Evolutionary conservation across 345 rosid species (phyloP).

Genomic region (Anacardium occidentale): DNA sequence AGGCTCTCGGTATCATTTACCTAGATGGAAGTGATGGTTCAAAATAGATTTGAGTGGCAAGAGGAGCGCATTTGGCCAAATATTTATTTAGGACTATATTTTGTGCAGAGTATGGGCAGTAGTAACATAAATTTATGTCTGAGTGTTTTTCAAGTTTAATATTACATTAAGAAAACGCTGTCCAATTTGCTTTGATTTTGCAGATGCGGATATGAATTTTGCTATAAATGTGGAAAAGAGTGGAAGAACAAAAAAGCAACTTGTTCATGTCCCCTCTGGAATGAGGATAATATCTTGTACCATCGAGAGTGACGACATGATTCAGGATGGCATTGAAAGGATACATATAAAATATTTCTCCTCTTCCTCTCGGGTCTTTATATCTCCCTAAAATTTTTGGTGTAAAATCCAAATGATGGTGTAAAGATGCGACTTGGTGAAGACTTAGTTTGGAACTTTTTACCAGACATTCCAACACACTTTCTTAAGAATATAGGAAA

Average conservation of each 20-base stretch:
- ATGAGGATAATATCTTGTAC: constrained; percentile 36
- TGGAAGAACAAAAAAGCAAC: constrained; percentile 57
- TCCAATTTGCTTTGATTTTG: constrained; percentile 11
- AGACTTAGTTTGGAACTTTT: background rate
- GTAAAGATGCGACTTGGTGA: background rate
- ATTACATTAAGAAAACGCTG: background rate
- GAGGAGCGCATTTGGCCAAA: background rate
- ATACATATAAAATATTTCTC: background rate
- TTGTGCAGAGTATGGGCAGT: background rate
- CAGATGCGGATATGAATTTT: constrained; percentile 63
- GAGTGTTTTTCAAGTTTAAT: background rate
- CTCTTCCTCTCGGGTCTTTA: background rate
- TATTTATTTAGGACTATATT: background rate
- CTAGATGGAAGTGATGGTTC: background rate
- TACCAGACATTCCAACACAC: too few relatives aligned
- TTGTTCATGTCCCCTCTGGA: constrained; percentile 64
- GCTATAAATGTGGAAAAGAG: constrained; percentile 66
- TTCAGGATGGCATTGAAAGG: background rate
- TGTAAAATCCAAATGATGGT: background rate
- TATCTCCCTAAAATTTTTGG: background rate
- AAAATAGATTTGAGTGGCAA: background rate
- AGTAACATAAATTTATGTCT: background rate
- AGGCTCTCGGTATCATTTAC: background rate
- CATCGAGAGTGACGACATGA: constrained; percentile 15
- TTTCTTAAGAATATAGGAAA: too few relatives aligned